These are phyloP conservation scores for Huntiella moniliformis DNA, from an alignment of 2,329 filamentous ascomycete species.

Conservation along the genomic window DNA sequence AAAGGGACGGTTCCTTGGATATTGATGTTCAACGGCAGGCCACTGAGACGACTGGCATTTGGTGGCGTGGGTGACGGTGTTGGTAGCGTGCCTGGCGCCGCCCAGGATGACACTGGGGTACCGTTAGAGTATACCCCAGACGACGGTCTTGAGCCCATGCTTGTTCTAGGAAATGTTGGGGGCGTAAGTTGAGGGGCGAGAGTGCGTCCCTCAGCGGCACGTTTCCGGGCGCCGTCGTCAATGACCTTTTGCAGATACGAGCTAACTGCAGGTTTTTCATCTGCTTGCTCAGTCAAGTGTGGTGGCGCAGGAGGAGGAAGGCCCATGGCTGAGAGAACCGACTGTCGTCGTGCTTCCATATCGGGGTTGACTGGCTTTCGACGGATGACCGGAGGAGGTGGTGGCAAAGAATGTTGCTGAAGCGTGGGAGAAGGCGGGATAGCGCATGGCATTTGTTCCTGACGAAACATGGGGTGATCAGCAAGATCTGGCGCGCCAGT, in stretches of 20 bases:
- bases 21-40: conserved; percentile 6
- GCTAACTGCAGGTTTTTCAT: conserved; percentile 43
- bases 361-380: conserved; percentile 8
- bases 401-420: neutral
- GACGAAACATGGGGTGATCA: conserved; percentile 1
- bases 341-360: conserved; percentile 3
- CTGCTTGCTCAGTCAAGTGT: conserved; percentile 23
- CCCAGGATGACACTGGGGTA: neutral
- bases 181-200: neutral
- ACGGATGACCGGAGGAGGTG: conserved; percentile 1
- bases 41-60: neutral
- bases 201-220: conserved; percentile 21
- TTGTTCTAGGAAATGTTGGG: too few relatives aligned
- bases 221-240: conserved; percentile 21
- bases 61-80: conserved; percentile 6
- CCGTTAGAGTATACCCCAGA: conserved; percentile 1
- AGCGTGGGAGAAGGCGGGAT: conserved; percentile 13
- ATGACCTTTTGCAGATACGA: conserved; percentile 25
- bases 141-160: neutral
- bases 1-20: conserved; percentile 5
- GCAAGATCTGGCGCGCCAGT: neutral
- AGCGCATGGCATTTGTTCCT: neutral
- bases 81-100: neutral
- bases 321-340: conserved; percentile 3
- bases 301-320: conserved; percentile 19